Base-by-base conservation (phyloP, 352 stramenopile genomes). In the Pythium dissotocum region DNA sequence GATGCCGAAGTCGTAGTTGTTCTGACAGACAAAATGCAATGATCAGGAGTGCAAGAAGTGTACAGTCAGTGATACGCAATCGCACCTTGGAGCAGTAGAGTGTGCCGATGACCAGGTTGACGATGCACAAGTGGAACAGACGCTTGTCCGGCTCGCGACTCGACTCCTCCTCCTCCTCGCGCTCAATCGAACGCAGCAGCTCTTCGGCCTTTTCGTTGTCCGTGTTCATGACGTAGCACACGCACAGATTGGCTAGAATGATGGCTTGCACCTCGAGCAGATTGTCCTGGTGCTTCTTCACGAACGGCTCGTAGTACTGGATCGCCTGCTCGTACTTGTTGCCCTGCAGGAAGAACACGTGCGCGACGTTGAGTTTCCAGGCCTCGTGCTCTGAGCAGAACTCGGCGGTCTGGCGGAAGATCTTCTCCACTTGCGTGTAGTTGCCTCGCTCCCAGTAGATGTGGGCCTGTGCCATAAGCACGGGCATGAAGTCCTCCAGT, bases 1-100 rank as follows among this genome's bases (percentile, higher is more conserved):
- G 57, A 98, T 98, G 35, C 94, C 95, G 81, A 98, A 98, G 73
- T 98, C 96, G 72, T 97, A 99, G 79, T 99, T 99, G 67, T 96
- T 94, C 74, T 86, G n/a, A 21, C 4, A 18, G 21, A 53, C 18
- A 33, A 21, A 54, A 14, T 9, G 16, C 1, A 35, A 55, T 10
- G 30, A 36, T 30, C 28, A 69, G 2, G 21, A 24, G 21, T 24
- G 0, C 21, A 24, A 24, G 21, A 24, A 24, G 21, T 24, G 21
- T 24, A 24, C 21, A 24, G 21, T 24, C 21, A 24, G 21, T 24
- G 21, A 24, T 24, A 24, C 21, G 21, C 21, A 24, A 51, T 14
- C 8, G 58, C 65, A 78, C 80, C 71, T 98, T 99, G 69, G 95
- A 96, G 80, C 96, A 99, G 76, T 99, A 99, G 28, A 99, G 83